A percentile compares a stretch with the other conserved stretches of the same genome.
Conservation (phyloP, 129 eudicot species). For the Pulicaria dysenterica region DNA sequence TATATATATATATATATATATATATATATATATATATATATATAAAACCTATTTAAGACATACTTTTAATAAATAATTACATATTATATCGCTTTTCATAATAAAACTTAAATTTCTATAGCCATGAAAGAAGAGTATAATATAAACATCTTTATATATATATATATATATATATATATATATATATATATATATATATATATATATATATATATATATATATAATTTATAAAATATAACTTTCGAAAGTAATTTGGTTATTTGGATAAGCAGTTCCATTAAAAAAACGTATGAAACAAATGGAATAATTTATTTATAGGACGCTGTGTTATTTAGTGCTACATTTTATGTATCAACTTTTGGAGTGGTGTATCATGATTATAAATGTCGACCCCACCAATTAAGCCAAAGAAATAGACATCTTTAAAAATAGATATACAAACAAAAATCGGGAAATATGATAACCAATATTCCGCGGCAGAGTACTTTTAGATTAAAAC, state of each 20-base stretch:
- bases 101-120: too few relatives aligned
- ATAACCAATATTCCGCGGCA: not conserved
- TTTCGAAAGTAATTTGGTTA: not conserved
- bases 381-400: not conserved
- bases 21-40: too few relatives aligned
- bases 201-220: too few relatives aligned
- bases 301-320: not conserved
- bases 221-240: too few relatives aligned
- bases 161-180: too few relatives aligned
- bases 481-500: not conserved
- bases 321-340: slow-evolving; percentile 37
- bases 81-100: too few relatives aligned
- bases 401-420: not conserved
- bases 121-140: too few relatives aligned
- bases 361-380: not conserved
- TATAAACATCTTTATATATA: too few relatives aligned
- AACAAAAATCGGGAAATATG: not conserved
- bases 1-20: too few relatives aligned
- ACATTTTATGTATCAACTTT: slow-evolving; percentile 34
- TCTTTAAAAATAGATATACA: not conserved
- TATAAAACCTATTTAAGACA: too few relatives aligned
- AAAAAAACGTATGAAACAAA: slow-evolving; percentile 1
- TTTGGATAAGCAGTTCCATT: not conserved
- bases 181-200: too few relatives aligned
- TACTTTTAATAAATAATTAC: too few relatives aligned